phyloP scores from a whole-genome alignment of 371 early-diverging fungal species.

The Blakeslea trispora region DNA sequence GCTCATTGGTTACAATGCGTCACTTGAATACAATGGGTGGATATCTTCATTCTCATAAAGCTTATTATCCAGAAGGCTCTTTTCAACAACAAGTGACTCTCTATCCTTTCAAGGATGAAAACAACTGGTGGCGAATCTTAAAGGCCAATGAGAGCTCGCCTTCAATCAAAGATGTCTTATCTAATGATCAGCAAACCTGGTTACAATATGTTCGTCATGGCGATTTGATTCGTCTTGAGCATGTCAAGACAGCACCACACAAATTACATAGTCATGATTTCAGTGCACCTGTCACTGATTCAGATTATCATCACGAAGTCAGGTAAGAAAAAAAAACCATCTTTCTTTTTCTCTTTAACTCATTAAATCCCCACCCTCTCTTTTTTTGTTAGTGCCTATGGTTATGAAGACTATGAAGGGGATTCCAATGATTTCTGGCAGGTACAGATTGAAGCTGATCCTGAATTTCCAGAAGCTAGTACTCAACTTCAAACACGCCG shows the following conservation, averaged over 20 bases:
- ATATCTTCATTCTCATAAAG: slow-evolving; percentile 89
- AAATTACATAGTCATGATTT: slow-evolving; percentile 50
- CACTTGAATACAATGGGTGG: slow-evolving; percentile 76
- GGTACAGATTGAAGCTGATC: slow-evolving; percentile 64
- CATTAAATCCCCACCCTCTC: no score
- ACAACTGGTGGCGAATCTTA: slow-evolving; percentile 84
- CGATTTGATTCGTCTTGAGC: slow-evolving; percentile 61
- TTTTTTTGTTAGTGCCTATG: slow-evolving; percentile 74
- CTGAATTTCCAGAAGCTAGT: slow-evolving; percentile 46
- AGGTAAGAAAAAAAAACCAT: no score
- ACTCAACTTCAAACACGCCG: slow-evolving; percentile 62
- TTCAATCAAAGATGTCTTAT: slow-evolving; percentile 22
- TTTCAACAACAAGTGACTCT: slow-evolving; percentile 94
- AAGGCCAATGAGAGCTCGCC: slow-evolving; percentile 37
- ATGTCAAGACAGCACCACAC: slow-evolving; percentile 49
- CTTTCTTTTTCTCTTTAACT: no score
- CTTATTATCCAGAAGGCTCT: slow-evolving; percentile 81
- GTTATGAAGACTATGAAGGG: slow-evolving; percentile 44
- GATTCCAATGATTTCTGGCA: slow-evolving; percentile 76
- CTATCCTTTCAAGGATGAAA: slow-evolving; percentile 84
- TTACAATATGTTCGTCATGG: slow-evolving; percentile 55
- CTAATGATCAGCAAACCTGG: slow-evolving; percentile 42
- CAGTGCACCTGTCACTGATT: slow-evolving; percentile 79
- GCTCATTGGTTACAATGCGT: slow-evolving; percentile 74
- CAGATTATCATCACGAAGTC: slow-evolving; percentile 90